These are phyloP conservation scores for Annulohypoxylon nitens DNA, from an alignment of 495 filamentous ascomycete species.

Conservation along the genomic window DNA sequence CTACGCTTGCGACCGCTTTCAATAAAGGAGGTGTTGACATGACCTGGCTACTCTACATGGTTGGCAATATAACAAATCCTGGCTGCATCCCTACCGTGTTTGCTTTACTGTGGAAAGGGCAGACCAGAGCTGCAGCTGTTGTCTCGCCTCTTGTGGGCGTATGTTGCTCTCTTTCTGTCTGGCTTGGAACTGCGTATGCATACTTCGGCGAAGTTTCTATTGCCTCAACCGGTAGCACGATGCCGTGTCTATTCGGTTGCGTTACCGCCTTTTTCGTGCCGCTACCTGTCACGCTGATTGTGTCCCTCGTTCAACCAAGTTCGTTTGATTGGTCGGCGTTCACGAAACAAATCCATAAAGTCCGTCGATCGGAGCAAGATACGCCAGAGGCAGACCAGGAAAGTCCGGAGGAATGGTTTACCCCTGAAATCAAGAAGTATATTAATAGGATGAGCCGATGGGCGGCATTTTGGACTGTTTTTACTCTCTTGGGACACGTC, in stretches of 20 bases:
- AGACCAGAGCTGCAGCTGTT: constrained; percentile 10
- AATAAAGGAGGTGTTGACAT: constrained; percentile 18
- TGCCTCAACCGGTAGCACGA: constrained; percentile 13
- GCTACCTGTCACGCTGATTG: background rate
- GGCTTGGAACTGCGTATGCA: constrained; percentile 13
- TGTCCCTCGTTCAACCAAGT: constrained; percentile 7
- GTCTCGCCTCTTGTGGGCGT: constrained; percentile 9
- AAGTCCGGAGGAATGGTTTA: constrained; percentile 6
- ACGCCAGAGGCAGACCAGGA: background rate
- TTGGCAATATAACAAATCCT: constrained; percentile 12
- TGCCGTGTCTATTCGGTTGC: constrained; percentile 16
- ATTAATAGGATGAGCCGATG: constrained; percentile 16
- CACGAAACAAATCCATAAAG: constrained; percentile 7
- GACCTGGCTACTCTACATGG: constrained; percentile 15
- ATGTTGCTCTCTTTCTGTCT: constrained; percentile 7
- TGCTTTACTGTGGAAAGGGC: constrained; percentile 8
- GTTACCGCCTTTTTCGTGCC: constrained; percentile 15
- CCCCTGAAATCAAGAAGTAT: constrained; percentile 6
- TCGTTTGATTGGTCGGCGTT: constrained; percentile 14
- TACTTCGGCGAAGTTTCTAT: constrained; percentile 8
- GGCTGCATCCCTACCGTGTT: constrained; percentile 10
- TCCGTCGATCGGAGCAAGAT: constrained; percentile 4
- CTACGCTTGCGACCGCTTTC: constrained; percentile 12
- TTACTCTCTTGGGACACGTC: constrained; percentile 9
- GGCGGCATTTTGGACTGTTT: constrained; percentile 9